Base-by-base conservation (phyloP, 2,329 filamentous ascomycete genomes). In the Chlorencoelia australis region DNA sequence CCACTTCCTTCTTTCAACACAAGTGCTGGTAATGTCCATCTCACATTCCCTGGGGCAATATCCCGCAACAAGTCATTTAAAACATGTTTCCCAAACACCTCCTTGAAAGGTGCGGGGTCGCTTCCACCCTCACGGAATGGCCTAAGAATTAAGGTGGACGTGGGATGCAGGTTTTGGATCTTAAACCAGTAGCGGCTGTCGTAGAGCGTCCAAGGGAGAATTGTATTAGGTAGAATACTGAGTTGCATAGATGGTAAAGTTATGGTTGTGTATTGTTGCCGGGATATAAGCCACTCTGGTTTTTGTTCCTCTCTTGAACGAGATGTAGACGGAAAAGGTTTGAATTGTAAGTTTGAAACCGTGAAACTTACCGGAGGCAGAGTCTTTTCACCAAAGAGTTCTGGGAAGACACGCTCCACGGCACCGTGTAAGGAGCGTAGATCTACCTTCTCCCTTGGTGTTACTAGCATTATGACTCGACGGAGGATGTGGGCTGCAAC, bases 121-220 rank as follows among this genome's bases (percentile, higher is more conserved):
- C n/a, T n/a, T n/a, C n/a, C n/a, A n/a, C n/a, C n/a, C n/a, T n/a
- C n/a, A n/a, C n/a, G n/a, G n/a, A n/a, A n/a, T n/a, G n/a, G n/a
- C n/a, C n/a, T n/a, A n/a, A n/a, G n/a, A n/a, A n/a, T n/a, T n/a
- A n/a, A n/a, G n/a, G n/a, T n/a, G n/a, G n/a, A n/a, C n/a, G n/a
- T n/a, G n/a, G n/a, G n/a, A n/a, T n/a, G n/a, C n/a, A n/a, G n/a
- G n/a, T n/a, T n/a, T n/a, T n/a, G n/a, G 11, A 30, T 30, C 7
- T 17, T 7, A 3, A 30, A 10, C 76, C 76, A 81, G 55, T 68
- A 80, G 2, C 76, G 70, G 0, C 73, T 70, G 53, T 81, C 76
- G 59, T 67, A 81, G 4, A 36, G 44, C 4, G 30, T 33, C 53
- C 54, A 59, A 3, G 47, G 31, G 25, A 44, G 39, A 42, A 47